Evolutionary conservation across 768 basidiomycete species (phyloP).

Genomic region (Gloeopeniophorella convolvens): DNA sequence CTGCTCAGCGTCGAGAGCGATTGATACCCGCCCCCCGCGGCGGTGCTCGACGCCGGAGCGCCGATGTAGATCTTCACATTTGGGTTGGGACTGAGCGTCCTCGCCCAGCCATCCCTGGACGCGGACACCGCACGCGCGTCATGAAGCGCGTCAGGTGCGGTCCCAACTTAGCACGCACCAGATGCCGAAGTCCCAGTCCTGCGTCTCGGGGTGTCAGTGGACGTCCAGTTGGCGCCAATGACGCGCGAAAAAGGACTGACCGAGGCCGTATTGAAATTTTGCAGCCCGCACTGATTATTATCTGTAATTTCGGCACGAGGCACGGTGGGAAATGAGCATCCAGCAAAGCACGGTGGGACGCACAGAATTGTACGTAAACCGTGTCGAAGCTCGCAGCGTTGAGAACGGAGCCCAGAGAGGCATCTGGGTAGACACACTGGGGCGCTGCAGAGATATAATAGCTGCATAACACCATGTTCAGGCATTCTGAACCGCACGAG

Average conservation of each 20-base stretch:
- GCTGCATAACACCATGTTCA: slow-evolving; percentile 17
- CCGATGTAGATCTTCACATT: slow-evolving; percentile 42
- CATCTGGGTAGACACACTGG: slow-evolving; percentile 35
- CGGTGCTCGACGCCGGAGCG: slow-evolving; percentile 35
- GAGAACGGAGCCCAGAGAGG: slow-evolving; percentile 30
- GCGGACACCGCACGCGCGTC: not conserved
- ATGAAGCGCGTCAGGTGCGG: not conserved
- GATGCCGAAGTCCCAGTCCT: slow-evolving; percentile 43
- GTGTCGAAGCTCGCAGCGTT: slow-evolving; percentile 34
- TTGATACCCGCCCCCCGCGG: slow-evolving; percentile 37
- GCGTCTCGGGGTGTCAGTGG: not conserved
- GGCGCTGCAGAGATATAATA: slow-evolving; percentile 34
- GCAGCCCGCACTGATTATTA: slow-evolving; percentile 38
- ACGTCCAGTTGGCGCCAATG: not conserved
- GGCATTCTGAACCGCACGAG: not conserved
- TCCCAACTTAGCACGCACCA: slow-evolving; percentile 23
- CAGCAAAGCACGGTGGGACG: slow-evolving; percentile 2
- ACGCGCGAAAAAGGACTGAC: slow-evolving; percentile 32
- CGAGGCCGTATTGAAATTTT: slow-evolving; percentile 46
- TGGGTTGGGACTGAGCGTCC: slow-evolving; percentile 34
- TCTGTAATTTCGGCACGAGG: slow-evolving; percentile 26
- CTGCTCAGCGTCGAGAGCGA: slow-evolving; percentile 27
- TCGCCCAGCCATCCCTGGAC: slow-evolving; percentile 42
- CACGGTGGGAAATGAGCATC: slow-evolving; percentile 3
- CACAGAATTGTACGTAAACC: slow-evolving; percentile 46